Conservation (phyloP, 805 yeast species). For the Pichia nanzhaoensis region DNA sequence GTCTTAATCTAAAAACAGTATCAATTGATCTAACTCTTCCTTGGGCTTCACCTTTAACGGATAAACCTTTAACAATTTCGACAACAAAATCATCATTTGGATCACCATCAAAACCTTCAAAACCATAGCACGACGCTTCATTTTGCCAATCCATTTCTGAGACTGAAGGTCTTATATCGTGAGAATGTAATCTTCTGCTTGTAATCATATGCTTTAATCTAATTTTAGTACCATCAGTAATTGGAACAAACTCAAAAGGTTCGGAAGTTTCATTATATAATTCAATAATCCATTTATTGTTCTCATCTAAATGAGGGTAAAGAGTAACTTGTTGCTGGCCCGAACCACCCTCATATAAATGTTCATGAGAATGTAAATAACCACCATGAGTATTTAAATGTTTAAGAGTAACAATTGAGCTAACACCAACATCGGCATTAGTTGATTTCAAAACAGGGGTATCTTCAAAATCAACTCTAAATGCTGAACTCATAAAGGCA, state of each 20-base stretch:
- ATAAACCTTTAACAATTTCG: constrained; percentile 54
- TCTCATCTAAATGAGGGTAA: constrained; percentile 70
- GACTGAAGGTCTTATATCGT: constrained; percentile 76
- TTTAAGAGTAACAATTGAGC: constrained; percentile 59
- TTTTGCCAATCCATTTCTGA: constrained; percentile 77
- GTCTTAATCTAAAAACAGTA: constrained; percentile 66
- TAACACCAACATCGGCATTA: constrained; percentile 63
- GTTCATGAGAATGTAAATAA: constrained; percentile 75
- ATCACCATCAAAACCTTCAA: constrained; percentile 71
- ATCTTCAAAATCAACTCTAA: constrained; percentile 56
- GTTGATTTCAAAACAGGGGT: constrained; percentile 54
- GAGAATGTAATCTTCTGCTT: constrained; percentile 69
- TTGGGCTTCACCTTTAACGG: constrained; percentile 47
- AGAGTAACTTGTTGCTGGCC: constrained; percentile 78
- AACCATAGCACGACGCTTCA: constrained; percentile 75
- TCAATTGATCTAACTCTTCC: constrained; percentile 55
- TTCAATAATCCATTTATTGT: constrained; percentile 69
- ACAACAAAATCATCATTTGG: constrained; percentile 78
- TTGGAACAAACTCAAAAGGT: constrained; percentile 52
- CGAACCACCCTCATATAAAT: constrained; percentile 68
- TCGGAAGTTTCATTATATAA: constrained; percentile 54
- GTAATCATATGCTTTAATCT: constrained; percentile 56
- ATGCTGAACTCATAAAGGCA: constrained; percentile 66
- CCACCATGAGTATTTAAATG: constrained; percentile 72
- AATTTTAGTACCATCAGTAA: constrained; percentile 63